A percentile compares a stretch with the other conserved stretches of the same genome.
Evolutionary conservation across 2,329 filamentous ascomycete genomes (phyloP).

Genomic region (Talaromyces verruculosus): DNA sequence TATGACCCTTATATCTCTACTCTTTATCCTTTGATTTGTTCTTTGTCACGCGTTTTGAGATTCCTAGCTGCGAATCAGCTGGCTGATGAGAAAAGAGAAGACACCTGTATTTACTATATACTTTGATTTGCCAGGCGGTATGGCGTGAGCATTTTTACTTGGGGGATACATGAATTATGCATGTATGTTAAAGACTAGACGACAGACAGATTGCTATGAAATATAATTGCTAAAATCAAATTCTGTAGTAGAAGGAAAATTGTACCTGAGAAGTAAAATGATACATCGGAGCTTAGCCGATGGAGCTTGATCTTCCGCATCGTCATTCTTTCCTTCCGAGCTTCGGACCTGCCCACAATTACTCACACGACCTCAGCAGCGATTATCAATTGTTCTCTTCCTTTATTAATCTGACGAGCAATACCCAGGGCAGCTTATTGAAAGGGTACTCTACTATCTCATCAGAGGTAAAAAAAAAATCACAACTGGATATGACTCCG

Average conservation of each 20-base stretch:
- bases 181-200: background rate
- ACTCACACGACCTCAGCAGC: background rate
- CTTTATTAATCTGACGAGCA: background rate
- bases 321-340: slow-evolving; percentile 3
- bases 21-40: background rate
- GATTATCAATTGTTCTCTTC: background rate
- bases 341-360: background rate
- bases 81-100: background rate
- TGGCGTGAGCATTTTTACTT: background rate
- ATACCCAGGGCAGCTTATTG: background rate
- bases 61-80: background rate
- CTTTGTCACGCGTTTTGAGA: background rate
- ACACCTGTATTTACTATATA: background rate
- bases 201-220: background rate
- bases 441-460: background rate
- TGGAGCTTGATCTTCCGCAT: background rate
- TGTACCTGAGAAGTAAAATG: background rate
- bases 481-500: slow-evolving; percentile 13
- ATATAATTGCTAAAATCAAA: background rate
- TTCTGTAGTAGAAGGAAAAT: background rate
- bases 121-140: background rate
- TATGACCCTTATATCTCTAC: background rate
- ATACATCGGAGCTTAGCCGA: slow-evolving; percentile 1
- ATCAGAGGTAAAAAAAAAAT: too few relatives aligned
- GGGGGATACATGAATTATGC: background rate